phyloP scores from a whole-genome alignment of 495 filamentous ascomycete species.

The Aspergillus sparsus region DNA sequence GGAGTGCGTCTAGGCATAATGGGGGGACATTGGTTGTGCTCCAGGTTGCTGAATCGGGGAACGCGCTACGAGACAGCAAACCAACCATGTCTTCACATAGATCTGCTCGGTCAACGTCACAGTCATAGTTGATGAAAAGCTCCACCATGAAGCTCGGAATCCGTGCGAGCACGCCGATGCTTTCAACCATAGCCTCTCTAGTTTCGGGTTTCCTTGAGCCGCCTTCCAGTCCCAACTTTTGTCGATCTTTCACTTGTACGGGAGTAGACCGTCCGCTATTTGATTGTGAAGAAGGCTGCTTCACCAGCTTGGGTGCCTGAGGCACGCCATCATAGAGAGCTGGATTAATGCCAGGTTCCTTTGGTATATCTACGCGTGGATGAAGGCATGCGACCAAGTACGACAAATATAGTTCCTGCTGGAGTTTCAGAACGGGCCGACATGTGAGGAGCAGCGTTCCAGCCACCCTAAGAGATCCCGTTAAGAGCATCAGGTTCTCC shows the following conservation, averaged over 20 bases:
- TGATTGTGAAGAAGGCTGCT: constrained; percentile 73
- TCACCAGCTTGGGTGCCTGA: constrained; percentile 82
- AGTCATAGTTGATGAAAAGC: constrained; percentile 97
- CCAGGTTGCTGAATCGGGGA: constrained; percentile 98
- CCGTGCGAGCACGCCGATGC: constrained; percentile 82
- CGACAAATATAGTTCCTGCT: constrained; percentile 94
- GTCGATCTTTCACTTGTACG: constrained; percentile 89
- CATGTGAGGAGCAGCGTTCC: constrained; percentile 90
- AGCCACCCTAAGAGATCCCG: constrained; percentile 87
- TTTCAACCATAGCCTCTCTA: constrained; percentile 98
- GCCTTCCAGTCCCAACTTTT: constrained; percentile 91
- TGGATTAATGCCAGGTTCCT: constrained; percentile 87
- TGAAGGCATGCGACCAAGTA: constrained; percentile 94
- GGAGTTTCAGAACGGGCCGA: constrained; percentile 87
- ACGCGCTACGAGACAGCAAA: constrained; percentile 86
- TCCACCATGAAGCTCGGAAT: constrained; percentile 95
- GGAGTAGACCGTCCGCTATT: constrained; percentile 87
- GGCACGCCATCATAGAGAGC: constrained; percentile 91
- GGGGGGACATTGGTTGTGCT: constrained; percentile 98
- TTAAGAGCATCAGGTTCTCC: constrained; percentile 90
- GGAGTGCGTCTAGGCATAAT: constrained; percentile 85
- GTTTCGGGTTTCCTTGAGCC: constrained; percentile 90
- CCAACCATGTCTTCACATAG: constrained; percentile 95
- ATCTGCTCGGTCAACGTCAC: constrained; percentile 87
- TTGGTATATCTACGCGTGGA: constrained; percentile 86